Evolutionary conservation across 2,329 filamentous ascomycete genomes (phyloP), one percentile per base, ranked within the genome.

Genomic region (Penicillium sp.): DNA sequence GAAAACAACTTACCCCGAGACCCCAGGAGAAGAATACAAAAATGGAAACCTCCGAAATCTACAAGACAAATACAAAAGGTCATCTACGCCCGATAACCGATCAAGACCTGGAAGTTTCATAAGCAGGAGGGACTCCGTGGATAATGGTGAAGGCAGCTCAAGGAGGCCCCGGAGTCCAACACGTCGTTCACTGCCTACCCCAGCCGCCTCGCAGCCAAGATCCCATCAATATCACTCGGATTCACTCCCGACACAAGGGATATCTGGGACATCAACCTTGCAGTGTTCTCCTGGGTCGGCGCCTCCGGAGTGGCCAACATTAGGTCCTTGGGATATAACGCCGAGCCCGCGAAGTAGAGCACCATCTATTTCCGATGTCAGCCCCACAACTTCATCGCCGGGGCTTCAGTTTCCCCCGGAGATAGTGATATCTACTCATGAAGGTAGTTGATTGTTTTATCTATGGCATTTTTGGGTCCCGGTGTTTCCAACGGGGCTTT

Each of bases 1-100:
- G 42, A 78, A 80, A 4, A 66, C 70, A n/a, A 73, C 76, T n/a
- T 87, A 79, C 46, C 84, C 84, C 0, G 77, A 80, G 52, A 73
- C 84, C 0, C 84, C 84, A 0, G 84, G 82, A 2, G 83, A 86
- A 60, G 62, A 58, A 1, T 57, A 69, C 2, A 76, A 81, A 31
- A 84, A 84, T 45, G 65, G 61, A 11, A 3, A 16, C 16, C 37
- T 53, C 24, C n/a, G 7, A 1, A 61, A 66, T 0, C 64, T 49
- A 9, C 34, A 84, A 1, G 50, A 58, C 18, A 61, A 71, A 76
- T 79, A 26, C 74, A 70, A 44, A 69, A 74, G 31, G 63, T 66
- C 5, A 84, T 59, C 32, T 54, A 50, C 37, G 53, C 7, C 59
- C 38, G 2, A 18, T 55, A 18, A 50, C 56, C 52, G 60, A 14